A percentile compares a stretch with the other conserved stretches of the same genome.
Evolutionary conservation across 2,329 filamentous ascomycete genomes (phyloP).

Genomic region (Zymoseptoria brevis): DNA sequence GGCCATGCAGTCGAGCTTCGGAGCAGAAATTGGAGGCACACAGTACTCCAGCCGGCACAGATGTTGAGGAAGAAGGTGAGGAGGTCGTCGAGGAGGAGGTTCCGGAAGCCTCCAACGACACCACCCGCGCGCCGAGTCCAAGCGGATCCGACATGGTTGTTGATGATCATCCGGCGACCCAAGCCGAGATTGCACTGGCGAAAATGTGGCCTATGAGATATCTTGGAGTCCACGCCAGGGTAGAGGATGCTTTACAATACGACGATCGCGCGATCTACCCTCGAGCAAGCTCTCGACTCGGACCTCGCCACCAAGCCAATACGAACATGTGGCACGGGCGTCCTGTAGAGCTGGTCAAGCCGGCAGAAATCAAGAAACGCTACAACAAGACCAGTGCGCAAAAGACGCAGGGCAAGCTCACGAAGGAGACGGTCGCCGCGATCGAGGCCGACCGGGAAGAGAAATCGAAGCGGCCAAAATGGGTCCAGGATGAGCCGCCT

Average conservation of each 20-base stretch:
- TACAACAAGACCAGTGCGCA: conserved; percentile 51
- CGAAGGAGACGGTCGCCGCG: conserved; percentile 71
- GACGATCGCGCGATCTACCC: conserved; percentile 92
- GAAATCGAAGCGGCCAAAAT: conserved; percentile 77
- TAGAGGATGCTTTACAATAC: conserved; percentile 91
- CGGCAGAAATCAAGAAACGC: conserved; percentile 74
- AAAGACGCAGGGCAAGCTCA: conserved; percentile 68
- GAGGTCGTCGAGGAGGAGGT: conserved; percentile 59
- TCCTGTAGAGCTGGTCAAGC: conserved; percentile 83
- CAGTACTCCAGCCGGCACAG: conserved; percentile 65
- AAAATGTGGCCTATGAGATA: conserved; percentile 96
- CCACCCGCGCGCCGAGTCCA: conserved; percentile 51
- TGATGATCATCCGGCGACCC: conserved; percentile 58
- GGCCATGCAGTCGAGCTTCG: conserved; percentile 89
- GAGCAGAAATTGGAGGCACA: conserved; percentile 86
- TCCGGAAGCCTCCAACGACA: conserved; percentile 45
- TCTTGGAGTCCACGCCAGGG: conserved; percentile 86
- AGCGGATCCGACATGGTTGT: conserved; percentile 43
- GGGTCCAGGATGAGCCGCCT: conserved; percentile 82
- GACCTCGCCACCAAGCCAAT: conserved; percentile 82
- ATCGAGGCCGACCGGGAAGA: conserved; percentile 74
- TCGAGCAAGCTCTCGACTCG: conserved; percentile 83
- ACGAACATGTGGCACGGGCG: conserved; percentile 78
- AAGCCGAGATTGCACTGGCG: conserved; percentile 84
- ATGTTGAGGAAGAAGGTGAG: conserved; percentile 51